Conservation (phyloP, 2,329 filamentous ascomycete genomes). For the Fusarium foetens region DNA sequence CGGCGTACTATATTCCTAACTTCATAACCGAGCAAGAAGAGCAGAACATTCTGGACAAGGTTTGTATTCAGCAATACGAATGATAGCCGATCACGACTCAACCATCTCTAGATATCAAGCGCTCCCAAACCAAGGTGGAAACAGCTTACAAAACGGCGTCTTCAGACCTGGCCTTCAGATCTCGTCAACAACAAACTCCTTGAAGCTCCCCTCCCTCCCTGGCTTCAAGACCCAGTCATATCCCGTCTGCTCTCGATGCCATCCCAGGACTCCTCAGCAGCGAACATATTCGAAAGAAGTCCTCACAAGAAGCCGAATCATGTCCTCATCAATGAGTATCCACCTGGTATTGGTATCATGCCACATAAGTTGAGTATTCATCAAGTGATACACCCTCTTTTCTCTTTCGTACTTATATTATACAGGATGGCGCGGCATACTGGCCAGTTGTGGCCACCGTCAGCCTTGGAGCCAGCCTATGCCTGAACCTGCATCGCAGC, state of each 20-base stretch:
- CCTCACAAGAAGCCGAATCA: constrained; percentile 86
- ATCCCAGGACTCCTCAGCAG: constrained; percentile 43
- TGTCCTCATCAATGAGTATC: constrained; percentile 93
- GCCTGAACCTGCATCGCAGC: constrained; percentile 79
- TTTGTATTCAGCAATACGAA: constrained; percentile 47
- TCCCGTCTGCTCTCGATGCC: constrained; percentile 66
- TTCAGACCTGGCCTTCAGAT: constrained; percentile 90
- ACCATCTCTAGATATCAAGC: constrained; percentile 59
- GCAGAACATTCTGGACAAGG: constrained; percentile 74
- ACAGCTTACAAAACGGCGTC: constrained; percentile 83
- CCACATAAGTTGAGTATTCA: constrained; percentile 75
- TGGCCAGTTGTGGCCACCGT: constrained; percentile 90
- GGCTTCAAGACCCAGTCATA: constrained; percentile 78
- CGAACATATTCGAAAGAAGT: constrained; percentile 67
- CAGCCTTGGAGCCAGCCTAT: constrained; percentile 80
- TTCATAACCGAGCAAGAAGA: constrained; percentile 86
- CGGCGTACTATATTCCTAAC: constrained; percentile 85
- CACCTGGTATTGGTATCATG: constrained; percentile 92
- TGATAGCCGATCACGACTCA: constrained; percentile 25
- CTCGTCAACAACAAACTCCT: constrained; percentile 83
- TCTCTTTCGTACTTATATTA: constrained; percentile 48
- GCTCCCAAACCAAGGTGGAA: constrained; percentile 85
- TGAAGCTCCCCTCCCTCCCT: constrained; percentile 76
- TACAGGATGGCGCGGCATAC: constrained; percentile 83
- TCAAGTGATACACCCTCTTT: constrained; percentile 19